Percentiles rank a stretch among this genome's conserved stretches.
Conservation (phyloP, 176 grass and related monocot species). For the Aegilops umbellulata region DNA sequence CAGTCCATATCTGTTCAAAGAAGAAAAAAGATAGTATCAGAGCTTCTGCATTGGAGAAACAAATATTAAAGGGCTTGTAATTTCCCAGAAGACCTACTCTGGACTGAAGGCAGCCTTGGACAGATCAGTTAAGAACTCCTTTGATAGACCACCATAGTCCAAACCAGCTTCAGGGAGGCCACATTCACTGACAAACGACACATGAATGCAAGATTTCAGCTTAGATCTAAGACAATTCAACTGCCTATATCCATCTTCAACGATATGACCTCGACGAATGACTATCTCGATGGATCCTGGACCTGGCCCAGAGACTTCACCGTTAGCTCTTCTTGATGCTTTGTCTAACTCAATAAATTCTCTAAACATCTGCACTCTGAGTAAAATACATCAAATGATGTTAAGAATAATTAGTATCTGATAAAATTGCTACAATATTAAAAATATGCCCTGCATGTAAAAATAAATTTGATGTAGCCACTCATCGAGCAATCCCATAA, state of each 20-base stretch:
- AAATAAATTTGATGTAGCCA: constrained; percentile 10
- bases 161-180: constrained; percentile 98
- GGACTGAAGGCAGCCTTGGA: constrained; percentile 84
- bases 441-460: neutral
- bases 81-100: constrained; percentile 47
- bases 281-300: constrained; percentile 80
- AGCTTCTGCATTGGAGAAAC: neutral
- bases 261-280: constrained; percentile 76
- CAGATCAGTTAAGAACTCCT: constrained; percentile 97
- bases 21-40: constrained; percentile 7
- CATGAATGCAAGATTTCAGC: constrained; percentile 86
- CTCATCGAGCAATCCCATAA: neutral
- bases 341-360: constrained; percentile 93
- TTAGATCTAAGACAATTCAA: constrained; percentile 77
- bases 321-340: constrained; percentile 52
- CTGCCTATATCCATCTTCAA: constrained; percentile 94
- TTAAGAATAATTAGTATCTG: constrained; percentile 14
- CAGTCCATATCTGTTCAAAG: constrained; percentile 61
- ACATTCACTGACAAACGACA: constrained; percentile 95
- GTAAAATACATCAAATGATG: constrained; percentile 35
- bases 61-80: constrained; percentile 6
- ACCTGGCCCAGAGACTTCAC: constrained; percentile 65
- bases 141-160: constrained; percentile 94
- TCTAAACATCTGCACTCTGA: constrained; percentile 94
- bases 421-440: constrained; percentile 21